A percentile compares a stretch with the other conserved stretches of the same genome.
These are phyloP conservation scores for Penicillium carneum DNA, from an alignment of 2,329 filamentous ascomycete genomes.

Conservation along the genomic window DNA sequence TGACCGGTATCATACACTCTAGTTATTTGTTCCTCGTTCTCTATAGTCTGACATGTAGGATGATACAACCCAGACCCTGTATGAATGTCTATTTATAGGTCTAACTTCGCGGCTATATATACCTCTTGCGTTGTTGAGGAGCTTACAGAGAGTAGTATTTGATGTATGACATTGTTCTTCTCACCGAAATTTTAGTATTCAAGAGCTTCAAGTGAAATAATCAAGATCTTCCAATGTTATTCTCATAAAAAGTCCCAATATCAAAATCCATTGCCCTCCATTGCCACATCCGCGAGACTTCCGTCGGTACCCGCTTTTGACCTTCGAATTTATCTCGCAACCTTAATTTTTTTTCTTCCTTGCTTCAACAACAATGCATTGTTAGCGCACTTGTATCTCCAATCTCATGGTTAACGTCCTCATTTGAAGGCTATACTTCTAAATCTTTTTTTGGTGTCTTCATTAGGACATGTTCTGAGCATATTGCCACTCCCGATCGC, in stretches of 20 bases:
- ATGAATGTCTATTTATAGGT: background rate
- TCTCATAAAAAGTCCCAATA: background rate
- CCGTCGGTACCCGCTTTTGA: conserved; percentile 40
- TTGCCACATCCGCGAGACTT: conserved; percentile 31
- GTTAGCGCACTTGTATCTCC: conserved; percentile 1
- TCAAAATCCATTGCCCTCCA: background rate
- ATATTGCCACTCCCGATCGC: conserved; percentile 2
- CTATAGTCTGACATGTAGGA: background rate
- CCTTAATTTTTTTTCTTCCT: conserved; percentile 30
- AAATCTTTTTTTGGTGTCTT: background rate
- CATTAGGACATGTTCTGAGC: background rate
- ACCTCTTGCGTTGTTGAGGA: background rate
- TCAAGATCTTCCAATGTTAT: background rate
- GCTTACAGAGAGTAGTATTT: background rate
- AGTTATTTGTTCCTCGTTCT: background rate
- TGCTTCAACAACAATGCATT: conserved; percentile 14
- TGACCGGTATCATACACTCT: conserved; percentile 2
- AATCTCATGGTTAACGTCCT: background rate
- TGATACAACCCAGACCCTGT: background rate
- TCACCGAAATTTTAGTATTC: background rate
- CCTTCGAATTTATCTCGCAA: conserved; percentile 26
- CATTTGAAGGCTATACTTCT: background rate
- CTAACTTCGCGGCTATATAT: background rate
- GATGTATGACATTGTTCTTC: background rate
- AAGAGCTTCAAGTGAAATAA: background rate